Evolutionary conservation across 495 filamentous ascomycete species (phyloP).

Genomic region (Astrothelium subdiscretum): DNA sequence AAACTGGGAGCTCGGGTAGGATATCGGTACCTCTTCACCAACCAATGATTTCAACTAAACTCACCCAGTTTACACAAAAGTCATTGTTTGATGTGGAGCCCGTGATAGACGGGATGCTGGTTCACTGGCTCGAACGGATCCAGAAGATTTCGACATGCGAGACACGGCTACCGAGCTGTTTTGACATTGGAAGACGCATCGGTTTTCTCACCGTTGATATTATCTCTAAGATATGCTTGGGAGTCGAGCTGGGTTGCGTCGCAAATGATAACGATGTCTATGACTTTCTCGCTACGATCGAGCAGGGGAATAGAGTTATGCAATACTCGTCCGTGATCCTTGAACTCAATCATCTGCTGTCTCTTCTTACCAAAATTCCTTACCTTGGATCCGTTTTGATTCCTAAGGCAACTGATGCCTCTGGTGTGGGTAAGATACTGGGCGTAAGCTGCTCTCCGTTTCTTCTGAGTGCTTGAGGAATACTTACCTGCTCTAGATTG

Average conservation of each 20-base stretch:
- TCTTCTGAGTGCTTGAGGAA: no score
- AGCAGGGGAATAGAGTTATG: background rate
- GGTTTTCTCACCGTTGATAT: background rate
- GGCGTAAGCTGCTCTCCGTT: background rate
- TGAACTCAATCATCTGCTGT: background rate
- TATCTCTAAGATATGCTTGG: background rate
- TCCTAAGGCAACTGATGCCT: background rate
- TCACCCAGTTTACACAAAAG: background rate
- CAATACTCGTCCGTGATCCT: background rate
- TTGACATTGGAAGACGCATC: background rate
- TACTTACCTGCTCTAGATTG: background rate
- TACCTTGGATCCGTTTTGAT: background rate
- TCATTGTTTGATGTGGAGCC: background rate
- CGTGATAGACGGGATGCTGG: background rate
- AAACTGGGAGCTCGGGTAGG: slow-evolving; percentile 10
- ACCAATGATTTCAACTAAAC: background rate
- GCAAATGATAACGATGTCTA: background rate
- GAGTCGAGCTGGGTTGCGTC: background rate
- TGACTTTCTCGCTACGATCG: background rate
- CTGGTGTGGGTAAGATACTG: background rate
- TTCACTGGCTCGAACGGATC: background rate
- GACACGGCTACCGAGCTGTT: background rate
- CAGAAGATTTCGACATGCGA: background rate
- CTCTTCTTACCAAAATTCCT: background rate
- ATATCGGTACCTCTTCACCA: background rate